These are phyloP conservation scores for Microcyclospora pomicola DNA, from an alignment of 2,329 filamentous ascomycete species.

Conservation along the genomic window DNA sequence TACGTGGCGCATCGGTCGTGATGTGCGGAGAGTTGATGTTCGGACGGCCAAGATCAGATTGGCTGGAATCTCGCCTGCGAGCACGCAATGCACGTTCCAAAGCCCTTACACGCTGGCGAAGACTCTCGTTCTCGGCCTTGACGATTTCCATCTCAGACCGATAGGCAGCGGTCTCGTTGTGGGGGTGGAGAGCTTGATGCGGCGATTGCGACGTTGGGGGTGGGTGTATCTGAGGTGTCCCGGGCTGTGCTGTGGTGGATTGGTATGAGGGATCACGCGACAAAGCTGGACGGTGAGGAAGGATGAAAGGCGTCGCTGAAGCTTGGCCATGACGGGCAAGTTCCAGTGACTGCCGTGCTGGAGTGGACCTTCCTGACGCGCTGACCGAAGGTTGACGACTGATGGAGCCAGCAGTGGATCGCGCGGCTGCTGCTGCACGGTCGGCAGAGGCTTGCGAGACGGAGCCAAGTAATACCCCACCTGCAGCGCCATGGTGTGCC, in stretches of 20 bases:
- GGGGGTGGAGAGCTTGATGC: conserved; percentile 14
- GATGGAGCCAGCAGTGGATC: conserved; percentile 8
- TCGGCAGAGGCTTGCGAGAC: conserved; percentile 23
- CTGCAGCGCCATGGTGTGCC: conserved; percentile 11
- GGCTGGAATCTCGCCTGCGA: conserved; percentile 19
- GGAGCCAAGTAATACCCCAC: conserved; percentile 10
- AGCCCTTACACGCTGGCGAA: conserved; percentile 34
- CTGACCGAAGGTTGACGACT: conserved; percentile 21
- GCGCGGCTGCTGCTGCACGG: conserved; percentile 19
- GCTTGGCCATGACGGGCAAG: conserved; percentile 8
- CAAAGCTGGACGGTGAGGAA: conserved; percentile 21
- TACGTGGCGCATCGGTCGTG: neutral
- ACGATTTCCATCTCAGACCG: conserved; percentile 35
- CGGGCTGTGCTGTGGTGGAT: conserved; percentile 15
- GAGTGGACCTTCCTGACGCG: conserved; percentile 22
- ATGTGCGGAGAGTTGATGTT: conserved; percentile 1
- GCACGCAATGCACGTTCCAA: conserved; percentile 29
- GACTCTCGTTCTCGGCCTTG: conserved; percentile 35
- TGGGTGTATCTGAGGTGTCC: conserved; percentile 10
- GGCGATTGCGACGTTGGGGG: conserved; percentile 8
- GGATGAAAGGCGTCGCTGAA: conserved; percentile 10
- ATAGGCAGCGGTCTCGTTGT: conserved; percentile 30
- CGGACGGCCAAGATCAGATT: conserved; percentile 15
- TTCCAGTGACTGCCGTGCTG: conserved; percentile 20
- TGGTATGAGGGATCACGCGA: conserved; percentile 18